A percentile compares a stretch with the other conserved stretches of the same genome.
phyloP scores from a whole-genome alignment of 148 eudicot species.

The Heliamphora exappendiculata region DNA sequence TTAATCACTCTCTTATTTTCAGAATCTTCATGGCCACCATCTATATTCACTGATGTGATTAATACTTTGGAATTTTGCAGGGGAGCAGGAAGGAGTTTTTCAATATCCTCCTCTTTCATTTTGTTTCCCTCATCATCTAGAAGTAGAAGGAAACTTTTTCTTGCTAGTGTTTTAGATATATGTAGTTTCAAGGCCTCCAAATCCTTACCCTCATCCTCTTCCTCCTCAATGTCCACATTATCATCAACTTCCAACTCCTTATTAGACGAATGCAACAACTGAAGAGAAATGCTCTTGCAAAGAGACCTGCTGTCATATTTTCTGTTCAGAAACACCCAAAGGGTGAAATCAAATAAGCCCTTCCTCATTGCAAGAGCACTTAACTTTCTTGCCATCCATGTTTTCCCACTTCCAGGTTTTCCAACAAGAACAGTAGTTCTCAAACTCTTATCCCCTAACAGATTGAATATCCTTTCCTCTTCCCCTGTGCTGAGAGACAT shows the following conservation, averaged over 20 bases:
- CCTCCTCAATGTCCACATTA: not conserved
- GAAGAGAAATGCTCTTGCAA: not conserved
- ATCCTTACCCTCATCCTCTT: not conserved
- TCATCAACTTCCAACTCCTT: not conserved
- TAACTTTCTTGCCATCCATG: not conserved
- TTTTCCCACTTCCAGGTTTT: not conserved
- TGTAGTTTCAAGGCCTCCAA: not conserved
- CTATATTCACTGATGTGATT: not conserved
- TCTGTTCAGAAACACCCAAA: not conserved
- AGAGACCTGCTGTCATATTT: not conserved
- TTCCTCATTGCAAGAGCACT: not conserved
- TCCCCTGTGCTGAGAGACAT: not conserved
- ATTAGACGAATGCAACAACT: not conserved
- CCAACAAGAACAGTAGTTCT: not conserved
- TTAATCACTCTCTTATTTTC: not conserved
- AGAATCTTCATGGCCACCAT: no score
- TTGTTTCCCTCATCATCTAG: slow-evolving; percentile 2
- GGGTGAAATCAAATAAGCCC: not conserved
- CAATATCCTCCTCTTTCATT: not conserved
- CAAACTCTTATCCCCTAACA: not conserved
- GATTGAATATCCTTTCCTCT: not conserved
- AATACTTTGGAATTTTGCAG: not conserved
- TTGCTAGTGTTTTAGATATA: not conserved
- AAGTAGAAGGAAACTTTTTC: not conserved
- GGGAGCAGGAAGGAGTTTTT: not conserved